Base-by-base conservation (phyloP, 352 stramenopile species). In the Phytopythium montanum region DNA sequence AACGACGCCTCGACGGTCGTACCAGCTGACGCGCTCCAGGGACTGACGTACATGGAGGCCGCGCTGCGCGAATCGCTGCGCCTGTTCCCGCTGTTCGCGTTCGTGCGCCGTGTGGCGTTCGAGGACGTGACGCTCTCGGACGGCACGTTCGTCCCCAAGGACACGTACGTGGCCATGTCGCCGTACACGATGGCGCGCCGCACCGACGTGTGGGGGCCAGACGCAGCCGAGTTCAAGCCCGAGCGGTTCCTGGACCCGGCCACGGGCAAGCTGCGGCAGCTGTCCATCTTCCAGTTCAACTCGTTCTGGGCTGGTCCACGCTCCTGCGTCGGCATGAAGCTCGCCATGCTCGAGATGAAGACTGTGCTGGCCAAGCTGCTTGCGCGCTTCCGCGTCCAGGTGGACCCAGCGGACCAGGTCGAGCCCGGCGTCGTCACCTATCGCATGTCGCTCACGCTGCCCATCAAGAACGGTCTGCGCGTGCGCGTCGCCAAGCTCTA, bases 291-390 rank as follows among this genome's bases (percentile, higher is more conserved):
- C 60, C 65, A 73, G 51, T 76, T 71, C 31, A 61, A 68, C 28
- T 71, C 69, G 0, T 76, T 76, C 60, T 63, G 72, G 48, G 69
- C 65, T 3, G 69, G 66, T 13, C 69, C 69, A 18, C 69, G 69
- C 9, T 68, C 60, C 45, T 76, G 69, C 38, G 42, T 76, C 5
- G 69, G 69, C 28, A 68, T 73, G 65, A 67, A 66, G 33, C 70
- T 76, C 31, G 78, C 80, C 18, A 73, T 87, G 63, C 62, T 85
- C 9, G 73, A 87, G 66, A 72, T 82, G 65, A 79, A 82, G 61
- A 69, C 63, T 5, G 61, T 65, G 36, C 61, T 70, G 36, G 61
- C 65, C 25, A 68, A 59, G 54, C 64, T 72, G 56, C 56, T 75
- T 34, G 28, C 53, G 7, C 42, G 53, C 39, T 51, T 41, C 39